Conservation (phyloP, 192 early-diverging fungal genomes). For the Fimicolochytrium jonesii region DNA sequence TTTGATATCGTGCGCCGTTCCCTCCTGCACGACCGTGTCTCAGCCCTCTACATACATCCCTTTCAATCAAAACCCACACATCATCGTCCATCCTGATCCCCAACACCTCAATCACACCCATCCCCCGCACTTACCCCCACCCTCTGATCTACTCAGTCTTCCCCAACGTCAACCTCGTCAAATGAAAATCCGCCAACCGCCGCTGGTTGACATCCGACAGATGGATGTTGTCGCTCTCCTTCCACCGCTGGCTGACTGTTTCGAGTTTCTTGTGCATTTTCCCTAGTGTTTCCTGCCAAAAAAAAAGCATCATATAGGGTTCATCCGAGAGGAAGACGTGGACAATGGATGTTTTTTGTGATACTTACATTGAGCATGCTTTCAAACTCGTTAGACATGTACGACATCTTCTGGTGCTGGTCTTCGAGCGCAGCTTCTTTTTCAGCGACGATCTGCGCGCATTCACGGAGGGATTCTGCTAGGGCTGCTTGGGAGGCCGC, state of each 20-base stretch:
- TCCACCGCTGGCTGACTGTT: conserved; percentile 45
- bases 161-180: conserved; percentile 39
- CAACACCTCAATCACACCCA: too few species aligned
- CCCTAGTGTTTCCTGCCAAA: conserved; percentile 54
- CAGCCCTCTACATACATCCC: too few species aligned
- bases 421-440: conserved; percentile 56
- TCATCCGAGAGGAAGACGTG: background rate
- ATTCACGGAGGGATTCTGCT: conserved; percentile 48
- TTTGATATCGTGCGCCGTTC: too few species aligned
- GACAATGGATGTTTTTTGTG: background rate
- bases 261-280: conserved; percentile 56
- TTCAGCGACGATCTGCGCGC: conserved; percentile 32
- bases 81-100: too few species aligned
- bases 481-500: conserved; percentile 34
- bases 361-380: conserved; percentile 52
- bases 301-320: background rate
- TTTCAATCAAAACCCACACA: too few species aligned
- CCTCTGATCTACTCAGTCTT: conserved; percentile 22
- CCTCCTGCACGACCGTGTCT: too few species aligned
- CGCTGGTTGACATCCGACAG: conserved; percentile 44
- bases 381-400: conserved; percentile 59
- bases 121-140: too few species aligned
- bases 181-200: conserved; percentile 44
- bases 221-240: conserved; percentile 49
- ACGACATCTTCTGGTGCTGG: conserved; percentile 59